Percentiles rank a stretch among this genome's conserved stretches.
Evolutionary conservation across 2,329 filamentous ascomycete species (phyloP).

Genomic region (Colletotrichum filicis): DNA sequence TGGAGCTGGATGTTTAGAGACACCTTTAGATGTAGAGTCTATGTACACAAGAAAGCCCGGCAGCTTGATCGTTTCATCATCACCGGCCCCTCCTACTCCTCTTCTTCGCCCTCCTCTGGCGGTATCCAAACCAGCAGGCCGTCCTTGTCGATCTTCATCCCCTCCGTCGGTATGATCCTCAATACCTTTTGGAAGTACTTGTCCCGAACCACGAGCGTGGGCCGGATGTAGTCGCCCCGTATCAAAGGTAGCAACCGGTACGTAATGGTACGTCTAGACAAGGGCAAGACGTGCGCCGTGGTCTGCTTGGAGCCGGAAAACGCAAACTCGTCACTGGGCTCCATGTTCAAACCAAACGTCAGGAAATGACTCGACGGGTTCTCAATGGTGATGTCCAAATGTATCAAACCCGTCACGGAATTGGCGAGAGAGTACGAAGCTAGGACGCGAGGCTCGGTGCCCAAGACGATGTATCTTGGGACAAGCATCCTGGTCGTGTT

Average conservation of each 20-base stretch:
- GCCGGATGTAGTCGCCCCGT: constrained; percentile 75
- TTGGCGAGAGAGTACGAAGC: constrained; percentile 62
- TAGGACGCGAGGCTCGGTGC: constrained; percentile 87
- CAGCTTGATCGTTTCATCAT: background rate
- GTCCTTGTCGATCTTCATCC: constrained; percentile 73
- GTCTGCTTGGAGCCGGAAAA: constrained; percentile 90
- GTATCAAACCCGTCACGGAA: constrained; percentile 48
- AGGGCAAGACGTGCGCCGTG: constrained; percentile 82
- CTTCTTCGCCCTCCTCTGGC: constrained; percentile 48
- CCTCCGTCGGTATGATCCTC: constrained; percentile 82
- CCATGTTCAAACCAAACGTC: constrained; percentile 92
- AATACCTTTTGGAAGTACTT: constrained; percentile 94
- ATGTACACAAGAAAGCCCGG: constrained; percentile 20
- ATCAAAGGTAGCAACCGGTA: constrained; percentile 80
- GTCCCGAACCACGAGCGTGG: constrained; percentile 82
- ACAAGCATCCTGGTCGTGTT: constrained; percentile 79
- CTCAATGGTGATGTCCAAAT: constrained; percentile 76
- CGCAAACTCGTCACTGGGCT: constrained; percentile 90
- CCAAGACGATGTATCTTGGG: constrained; percentile 83
- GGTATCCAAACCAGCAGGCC: constrained; percentile 73
- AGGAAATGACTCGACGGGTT: constrained; percentile 96
- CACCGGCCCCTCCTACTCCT: constrained; percentile 36
- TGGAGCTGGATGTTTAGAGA: background rate
- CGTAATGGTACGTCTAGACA: constrained; percentile 78
- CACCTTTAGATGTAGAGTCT: constrained; percentile 24